Evolutionary conservation across 1,284 basidiomycete genomes (phyloP), one percentile per base, ranked within the genome.

Genomic region (Leccinum pachyderme): DNA sequence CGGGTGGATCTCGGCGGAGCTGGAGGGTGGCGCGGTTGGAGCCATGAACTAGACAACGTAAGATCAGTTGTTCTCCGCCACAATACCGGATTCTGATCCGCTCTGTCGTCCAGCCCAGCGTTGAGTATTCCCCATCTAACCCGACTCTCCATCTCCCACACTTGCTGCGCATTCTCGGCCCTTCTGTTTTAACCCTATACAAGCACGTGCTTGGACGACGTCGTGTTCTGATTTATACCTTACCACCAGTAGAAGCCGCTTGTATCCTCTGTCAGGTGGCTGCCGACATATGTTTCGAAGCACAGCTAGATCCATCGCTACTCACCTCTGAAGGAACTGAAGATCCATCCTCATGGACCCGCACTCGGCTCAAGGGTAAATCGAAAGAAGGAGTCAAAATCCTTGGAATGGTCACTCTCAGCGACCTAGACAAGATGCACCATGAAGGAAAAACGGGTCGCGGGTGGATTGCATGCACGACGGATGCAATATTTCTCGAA

Each of bases 401-500:
- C 1, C 76, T 92, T 1, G 89, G 89, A 0, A 86, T 89, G 81
- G 79, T 91, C 35, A 91, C 88, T 0, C 75, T 92, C 0, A 83
- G 76, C 43, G 89, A 91, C 63, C 67, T 89, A 32, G 82, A 84
- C 58, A 78, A 80, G 56, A 68, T 91, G 49, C 72, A 78, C 47
- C 68, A 72, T 12, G 86, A 86, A 62, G 77, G 78, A 41, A 71
- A 75, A 60, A 75, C 72, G 2, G 86, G 86, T 1, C 73, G 78
- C 9, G 89, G 89, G 12, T 92, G 88, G 87, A 82, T 91, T 52
- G 89, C 89, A 31, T 91, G 89, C 66, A 91, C 90, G 8, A 90
- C 89, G 0, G 90, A 92, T 59, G 84, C 88, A 2, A 81, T 92
- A 18, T 91, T 89, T 72, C 74, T 90, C 27, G 89, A 92, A 61